Evolutionary conservation across 2,329 filamentous ascomycete species (phyloP), one percentile per base, ranked within the genome.

Genomic region (Zymoseptoria crescenta): DNA sequence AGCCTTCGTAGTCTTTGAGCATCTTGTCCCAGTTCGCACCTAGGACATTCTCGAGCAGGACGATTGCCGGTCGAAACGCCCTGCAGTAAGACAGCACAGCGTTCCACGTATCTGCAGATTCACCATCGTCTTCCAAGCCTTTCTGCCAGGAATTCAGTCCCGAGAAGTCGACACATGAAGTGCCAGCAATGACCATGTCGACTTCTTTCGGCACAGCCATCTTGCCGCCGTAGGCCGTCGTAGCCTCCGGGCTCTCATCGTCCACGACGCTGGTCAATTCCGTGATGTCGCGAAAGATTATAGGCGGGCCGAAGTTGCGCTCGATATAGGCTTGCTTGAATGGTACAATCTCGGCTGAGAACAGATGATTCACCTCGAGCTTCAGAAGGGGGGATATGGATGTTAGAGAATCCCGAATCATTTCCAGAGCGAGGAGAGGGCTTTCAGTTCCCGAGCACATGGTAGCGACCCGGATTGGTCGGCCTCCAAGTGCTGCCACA

Each of bases 381-480:
- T 54, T 57, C 7, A 55, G 27, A 6, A 52, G 55, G 13, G 56
- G 53, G 4, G 35, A 41, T 10, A 41, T 41, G 5, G 55, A 29
- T 27, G 73, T 62, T 19, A 74, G 69, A 4, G 76, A 69, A 21
- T 74, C 72, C 68, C 69, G 54, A 52, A 90, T 73, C 70, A 86
- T 75, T 13, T 83, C 74, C 13, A 91, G 69, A 0, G 86, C 85
- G 1, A 91, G 76, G 1, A 93, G 74, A 0, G 89, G 89, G 4
- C 84, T 84, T 65, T 93, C 89, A 0, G 89, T 92, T 0, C 89
- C 89, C 1, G 88, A 91, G 69, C 88, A 92, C 76, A 91, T 83
- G 0, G 89, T 93, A 0, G 81, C 87, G 27, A 91, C 76, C 8
- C 79, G 73, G 0, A 87, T 65, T 4, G 75, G 68, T 6, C 75